Conservation (phyloP, 192 early-diverging fungal species). For the Glomus cerebriforme region DNA sequence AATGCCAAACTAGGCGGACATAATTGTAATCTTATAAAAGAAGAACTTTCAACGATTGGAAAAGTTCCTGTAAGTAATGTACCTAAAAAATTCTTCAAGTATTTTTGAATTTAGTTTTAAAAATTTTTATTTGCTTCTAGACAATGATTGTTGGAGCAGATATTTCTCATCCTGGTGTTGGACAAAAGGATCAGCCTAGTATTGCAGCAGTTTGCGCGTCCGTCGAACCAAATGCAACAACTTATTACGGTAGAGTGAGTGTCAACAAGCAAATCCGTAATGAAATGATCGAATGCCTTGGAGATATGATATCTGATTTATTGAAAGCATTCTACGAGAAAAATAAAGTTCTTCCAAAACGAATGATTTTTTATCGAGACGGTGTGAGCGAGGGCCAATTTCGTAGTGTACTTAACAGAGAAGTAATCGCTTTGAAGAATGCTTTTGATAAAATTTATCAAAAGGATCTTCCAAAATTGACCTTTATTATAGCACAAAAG, state of each 20-base stretch:
- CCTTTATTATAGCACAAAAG: slow-evolving; percentile 86
- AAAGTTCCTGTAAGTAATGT: slow-evolving; percentile 48
- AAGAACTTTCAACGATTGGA: slow-evolving; percentile 55
- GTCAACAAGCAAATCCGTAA: slow-evolving; percentile 57
- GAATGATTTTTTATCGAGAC: slow-evolving; percentile 86
- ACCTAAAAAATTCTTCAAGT: not conserved
- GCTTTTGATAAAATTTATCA: slow-evolving; percentile 11
- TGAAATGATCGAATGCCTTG: slow-evolving; percentile 66
- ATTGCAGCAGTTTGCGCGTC: slow-evolving; percentile 44
- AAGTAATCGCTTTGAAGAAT: slow-evolving; percentile 38
- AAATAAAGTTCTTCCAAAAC: slow-evolving; percentile 59
- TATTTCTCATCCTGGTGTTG: slow-evolving; percentile 83
- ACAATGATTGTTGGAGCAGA: slow-evolving; percentile 91
- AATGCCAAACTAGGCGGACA: slow-evolving; percentile 92
- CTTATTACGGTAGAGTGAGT: slow-evolving; percentile 57
- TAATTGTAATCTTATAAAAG: slow-evolving; percentile 62
- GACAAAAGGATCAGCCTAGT: slow-evolving; percentile 31
- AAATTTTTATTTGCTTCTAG: not conserved
- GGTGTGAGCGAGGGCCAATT: slow-evolving; percentile 83
- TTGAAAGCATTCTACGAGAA: slow-evolving; percentile 65
- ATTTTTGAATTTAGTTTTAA: not conserved
- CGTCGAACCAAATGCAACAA: slow-evolving; percentile 54
- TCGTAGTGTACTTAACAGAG: not conserved
- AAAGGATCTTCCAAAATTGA: slow-evolving; percentile 71
- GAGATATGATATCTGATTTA: slow-evolving; percentile 62